phyloP scores from a whole-genome alignment of 2,329 filamentous ascomycete genomes.

The Biscogniauxia sp. region DNA sequence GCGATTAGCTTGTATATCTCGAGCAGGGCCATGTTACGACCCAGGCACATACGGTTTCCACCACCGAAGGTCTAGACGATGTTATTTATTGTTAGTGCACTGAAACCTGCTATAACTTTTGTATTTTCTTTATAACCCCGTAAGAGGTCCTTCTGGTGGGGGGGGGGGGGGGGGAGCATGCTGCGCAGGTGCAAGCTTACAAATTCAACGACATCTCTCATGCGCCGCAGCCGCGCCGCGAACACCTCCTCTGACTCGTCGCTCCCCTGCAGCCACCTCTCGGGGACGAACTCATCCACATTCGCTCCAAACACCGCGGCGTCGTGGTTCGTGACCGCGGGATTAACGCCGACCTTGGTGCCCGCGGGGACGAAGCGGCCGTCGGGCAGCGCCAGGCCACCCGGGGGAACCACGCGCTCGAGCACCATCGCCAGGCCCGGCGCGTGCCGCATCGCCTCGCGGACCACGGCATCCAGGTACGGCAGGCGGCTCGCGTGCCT shows the following conservation, averaged over 20 bases:
- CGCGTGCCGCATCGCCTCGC: neutral
- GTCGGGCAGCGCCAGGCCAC: neutral
- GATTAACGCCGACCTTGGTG: neutral
- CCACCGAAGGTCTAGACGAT: neutral
- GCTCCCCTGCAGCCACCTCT: neutral
- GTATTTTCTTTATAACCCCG: too few relatives aligned
- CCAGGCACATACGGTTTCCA: neutral
- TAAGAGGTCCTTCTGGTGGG: neutral
- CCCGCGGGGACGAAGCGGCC: neutral
- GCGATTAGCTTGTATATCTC: neutral
- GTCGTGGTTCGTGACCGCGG: neutral
- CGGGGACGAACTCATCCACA: neutral
- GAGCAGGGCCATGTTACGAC: neutral
- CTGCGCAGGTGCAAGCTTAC: neutral
- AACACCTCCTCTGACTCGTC: neutral
- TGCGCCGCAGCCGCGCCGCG: neutral
- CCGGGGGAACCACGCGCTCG: neutral
- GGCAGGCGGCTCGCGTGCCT: neutral
- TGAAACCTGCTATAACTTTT: too few relatives aligned
- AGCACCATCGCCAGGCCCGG: neutral
- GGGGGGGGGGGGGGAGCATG: neutral
- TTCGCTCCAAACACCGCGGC: neutral
- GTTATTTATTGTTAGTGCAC: neutral
- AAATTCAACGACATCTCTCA: neutral
- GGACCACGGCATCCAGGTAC: neutral